These are phyloP conservation scores for Fraxinus baroniana DNA, from an alignment of 305 asterid genomes.

Conservation along the genomic window DNA sequence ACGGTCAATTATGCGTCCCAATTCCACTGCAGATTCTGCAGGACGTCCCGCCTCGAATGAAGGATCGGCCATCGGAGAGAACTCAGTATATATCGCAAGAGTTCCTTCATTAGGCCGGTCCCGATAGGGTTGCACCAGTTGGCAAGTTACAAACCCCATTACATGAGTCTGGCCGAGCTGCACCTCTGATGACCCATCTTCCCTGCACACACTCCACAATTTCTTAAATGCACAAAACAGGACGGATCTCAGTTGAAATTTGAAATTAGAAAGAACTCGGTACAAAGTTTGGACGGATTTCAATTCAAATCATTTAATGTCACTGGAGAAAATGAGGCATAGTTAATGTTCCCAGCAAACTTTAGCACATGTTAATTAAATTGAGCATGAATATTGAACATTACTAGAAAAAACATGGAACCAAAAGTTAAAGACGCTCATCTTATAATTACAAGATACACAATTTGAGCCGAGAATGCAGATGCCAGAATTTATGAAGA, in stretches of 20 bases:
- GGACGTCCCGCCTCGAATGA: slow-evolving; percentile 92
- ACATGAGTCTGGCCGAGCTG: slow-evolving; percentile 88
- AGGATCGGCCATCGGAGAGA: slow-evolving; percentile 99
- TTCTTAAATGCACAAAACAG: not conserved
- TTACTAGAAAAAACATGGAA: not conserved
- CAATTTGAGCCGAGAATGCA: not conserved
- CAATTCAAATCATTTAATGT: not conserved
- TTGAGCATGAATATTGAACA: not conserved
- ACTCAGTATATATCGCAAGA: slow-evolving; percentile 77
- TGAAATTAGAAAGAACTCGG: not conserved
- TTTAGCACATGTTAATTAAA: not conserved
- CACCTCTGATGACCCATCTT: slow-evolving; percentile 86
- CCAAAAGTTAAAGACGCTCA: not conserved
- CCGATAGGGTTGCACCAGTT: slow-evolving; percentile 82
- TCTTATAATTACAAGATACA: not conserved
- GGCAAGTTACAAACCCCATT: slow-evolving; percentile 77
- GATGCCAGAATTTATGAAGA: too few species aligned
- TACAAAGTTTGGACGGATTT: not conserved
- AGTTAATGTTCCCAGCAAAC: not conserved
- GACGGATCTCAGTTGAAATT: not conserved
- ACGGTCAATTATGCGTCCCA: slow-evolving; percentile 92
- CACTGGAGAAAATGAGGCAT: not conserved
- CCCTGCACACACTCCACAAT: not conserved
- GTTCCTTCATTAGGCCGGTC: slow-evolving; percentile 88
- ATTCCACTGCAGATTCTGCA: slow-evolving; percentile 81